phyloP scores from a whole-genome alignment of 2,329 filamentous ascomycete species.

The Aspergillus costaricaensis region DNA sequence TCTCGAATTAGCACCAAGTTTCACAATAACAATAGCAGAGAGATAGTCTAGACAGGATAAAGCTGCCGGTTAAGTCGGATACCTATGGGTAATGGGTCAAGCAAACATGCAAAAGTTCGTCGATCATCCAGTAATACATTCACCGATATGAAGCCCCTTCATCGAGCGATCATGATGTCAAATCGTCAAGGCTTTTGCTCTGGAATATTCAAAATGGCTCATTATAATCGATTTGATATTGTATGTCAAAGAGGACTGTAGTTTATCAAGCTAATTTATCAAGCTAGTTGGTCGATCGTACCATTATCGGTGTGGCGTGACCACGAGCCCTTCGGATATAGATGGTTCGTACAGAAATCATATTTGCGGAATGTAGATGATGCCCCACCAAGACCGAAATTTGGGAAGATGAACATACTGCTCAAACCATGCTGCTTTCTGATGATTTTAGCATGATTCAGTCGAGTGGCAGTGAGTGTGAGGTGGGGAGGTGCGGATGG shows the following conservation, averaged over 20 bases:
- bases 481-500: not conserved
- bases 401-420: not conserved
- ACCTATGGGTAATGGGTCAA: not conserved
- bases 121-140: not conserved
- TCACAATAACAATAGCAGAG: not conserved
- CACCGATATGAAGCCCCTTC: not conserved
- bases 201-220: too few relatives aligned
- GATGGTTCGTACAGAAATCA: not conserved
- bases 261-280: not conserved
- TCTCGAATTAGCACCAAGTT: not conserved
- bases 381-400: too few relatives aligned
- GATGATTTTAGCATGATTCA: not conserved
- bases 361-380: too few relatives aligned
- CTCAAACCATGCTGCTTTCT: not conserved
- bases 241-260: not conserved
- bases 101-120: not conserved
- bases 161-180: not conserved
- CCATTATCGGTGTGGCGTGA: slow-evolving; percentile 5
- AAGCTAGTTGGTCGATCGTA: not conserved
- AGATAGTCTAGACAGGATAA: too few relatives aligned
- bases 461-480: not conserved
- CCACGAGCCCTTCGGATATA: not conserved
- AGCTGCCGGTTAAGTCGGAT: too few relatives aligned
- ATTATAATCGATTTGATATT: too few relatives aligned
- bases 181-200: not conserved